A percentile compares a stretch with the other conserved stretches of the same genome.
phyloP scores from a whole-genome alignment of 768 basidiomycete species.

The Rhizopogon vulgaris region DNA sequence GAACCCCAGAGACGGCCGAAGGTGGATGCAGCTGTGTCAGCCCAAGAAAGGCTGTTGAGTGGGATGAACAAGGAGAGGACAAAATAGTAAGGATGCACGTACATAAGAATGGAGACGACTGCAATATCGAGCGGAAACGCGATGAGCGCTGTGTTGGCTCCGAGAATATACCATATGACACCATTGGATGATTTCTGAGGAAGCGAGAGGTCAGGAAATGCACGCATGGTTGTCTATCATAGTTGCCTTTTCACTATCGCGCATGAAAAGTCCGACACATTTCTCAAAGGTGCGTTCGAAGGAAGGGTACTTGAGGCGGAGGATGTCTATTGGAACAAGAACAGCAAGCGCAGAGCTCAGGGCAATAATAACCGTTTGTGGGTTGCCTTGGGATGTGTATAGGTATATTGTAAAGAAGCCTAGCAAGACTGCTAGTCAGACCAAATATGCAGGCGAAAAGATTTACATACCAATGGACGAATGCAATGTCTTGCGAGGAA shows the following conservation, averaged over 20 bases:
- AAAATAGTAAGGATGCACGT: constrained; percentile 24
- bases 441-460: background rate
- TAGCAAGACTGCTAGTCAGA: constrained; percentile 19
- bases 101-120: constrained; percentile 87
- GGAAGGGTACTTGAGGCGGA: constrained; percentile 58
- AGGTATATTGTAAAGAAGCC: constrained; percentile 63
- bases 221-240: constrained; percentile 17
- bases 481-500: constrained; percentile 83
- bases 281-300: constrained; percentile 72
- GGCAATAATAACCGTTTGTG: constrained; percentile 48
- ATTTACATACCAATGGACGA: constrained; percentile 68
- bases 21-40: constrained; percentile 90
- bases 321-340: constrained; percentile 67
- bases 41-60: constrained; percentile 78
- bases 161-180: constrained; percentile 84
- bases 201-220: background rate
- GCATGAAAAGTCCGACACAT: constrained; percentile 77
- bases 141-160: constrained; percentile 70
- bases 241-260: constrained; percentile 69
- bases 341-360: constrained; percentile 63
- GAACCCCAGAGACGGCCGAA: constrained; percentile 80
- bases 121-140: constrained; percentile 84
- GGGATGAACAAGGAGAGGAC: background rate
- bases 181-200: constrained; percentile 69
- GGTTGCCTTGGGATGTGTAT: constrained; percentile 42